A percentile compares a stretch with the other conserved stretches of the same genome.
Evolutionary conservation across 441 rosid genomes (phyloP).

Genomic region (Erodium moschatum): DNA sequence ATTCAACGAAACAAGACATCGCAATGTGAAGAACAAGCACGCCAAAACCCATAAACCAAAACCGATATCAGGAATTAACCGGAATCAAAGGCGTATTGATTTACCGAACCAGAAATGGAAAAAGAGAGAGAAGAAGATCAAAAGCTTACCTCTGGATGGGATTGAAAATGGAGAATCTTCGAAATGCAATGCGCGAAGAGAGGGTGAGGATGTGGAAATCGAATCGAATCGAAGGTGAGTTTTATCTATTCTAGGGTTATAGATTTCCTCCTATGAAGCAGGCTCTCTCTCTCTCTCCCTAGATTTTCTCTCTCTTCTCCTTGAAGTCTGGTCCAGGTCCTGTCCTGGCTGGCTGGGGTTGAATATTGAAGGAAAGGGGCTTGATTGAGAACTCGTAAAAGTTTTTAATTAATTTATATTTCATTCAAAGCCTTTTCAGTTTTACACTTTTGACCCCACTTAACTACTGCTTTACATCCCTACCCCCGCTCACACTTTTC

Average conservation of each 20-base stretch:
- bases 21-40: not conserved
- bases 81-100: slow-evolving; percentile 12
- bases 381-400: slow-evolving; percentile 15
- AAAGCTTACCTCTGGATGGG: slow-evolving; percentile 17
- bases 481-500: not conserved
- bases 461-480: not conserved
- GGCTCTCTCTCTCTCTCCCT: not conserved
- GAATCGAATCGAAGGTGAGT: slow-evolving; percentile 1
- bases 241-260: slow-evolving; percentile 19
- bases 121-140: not conserved
- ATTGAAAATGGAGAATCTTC: slow-evolving; percentile 36
- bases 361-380: slow-evolving; percentile 11
- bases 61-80: not conserved
- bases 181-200: slow-evolving; percentile 27
- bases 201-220: slow-evolving; percentile 13
- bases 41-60: not conserved
- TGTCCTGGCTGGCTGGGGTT: slow-evolving; percentile 14
- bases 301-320: slow-evolving; percentile 10
- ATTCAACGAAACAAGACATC: too few relatives aligned
- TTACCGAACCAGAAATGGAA: not conserved
- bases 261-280: not conserved
- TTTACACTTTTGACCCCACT: not conserved
- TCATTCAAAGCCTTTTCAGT: not conserved
- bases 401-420: not conserved
- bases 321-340: not conserved